Evolutionary conservation across 1,284 basidiomycete species (phyloP).

Genomic region (Pseudozyma tsukubaensis): DNA sequence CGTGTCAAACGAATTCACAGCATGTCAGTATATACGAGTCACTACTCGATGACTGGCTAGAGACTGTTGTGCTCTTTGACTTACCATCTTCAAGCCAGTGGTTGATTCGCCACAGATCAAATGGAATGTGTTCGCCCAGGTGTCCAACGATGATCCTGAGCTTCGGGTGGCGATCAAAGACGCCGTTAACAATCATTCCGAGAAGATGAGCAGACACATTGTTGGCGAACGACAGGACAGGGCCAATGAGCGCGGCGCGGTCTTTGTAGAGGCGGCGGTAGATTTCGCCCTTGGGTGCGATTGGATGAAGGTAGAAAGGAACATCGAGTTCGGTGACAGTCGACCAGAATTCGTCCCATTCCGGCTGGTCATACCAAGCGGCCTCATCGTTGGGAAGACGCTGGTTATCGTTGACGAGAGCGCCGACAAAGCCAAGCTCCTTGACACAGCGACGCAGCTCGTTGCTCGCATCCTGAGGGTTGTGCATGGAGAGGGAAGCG

Average conservation of each 20-base stretch:
- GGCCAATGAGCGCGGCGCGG: conserved; percentile 66
- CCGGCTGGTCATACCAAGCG: conserved; percentile 47
- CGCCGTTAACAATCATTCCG: conserved; percentile 68
- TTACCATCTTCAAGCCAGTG: conserved; percentile 67
- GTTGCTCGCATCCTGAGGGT: conserved; percentile 63
- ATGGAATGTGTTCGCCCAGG: conserved; percentile 68
- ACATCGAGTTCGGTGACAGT: conserved; percentile 67
- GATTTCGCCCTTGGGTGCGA: conserved; percentile 66
- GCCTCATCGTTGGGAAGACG: conserved; percentile 48
- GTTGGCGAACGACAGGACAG: conserved; percentile 67
- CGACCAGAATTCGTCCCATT: conserved; percentile 63
- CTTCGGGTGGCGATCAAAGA: conserved; percentile 69
- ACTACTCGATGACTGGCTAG: background rate
- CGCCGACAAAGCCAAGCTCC: conserved; percentile 53
- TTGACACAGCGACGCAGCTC: conserved; percentile 66
- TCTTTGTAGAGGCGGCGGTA: conserved; percentile 65
- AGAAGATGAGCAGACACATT: conserved; percentile 67
- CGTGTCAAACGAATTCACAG: background rate
- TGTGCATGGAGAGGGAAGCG: conserved; percentile 68
- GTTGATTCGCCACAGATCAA: conserved; percentile 68
- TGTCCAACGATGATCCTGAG: conserved; percentile 69
- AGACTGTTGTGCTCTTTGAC: background rate
- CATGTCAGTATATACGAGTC: background rate
- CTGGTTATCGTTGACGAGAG: conserved; percentile 50
- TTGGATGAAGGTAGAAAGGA: conserved; percentile 68